phyloP scores from a whole-genome alignment of 2,329 filamentous ascomycete species.

The Fusarium haematococcum region DNA sequence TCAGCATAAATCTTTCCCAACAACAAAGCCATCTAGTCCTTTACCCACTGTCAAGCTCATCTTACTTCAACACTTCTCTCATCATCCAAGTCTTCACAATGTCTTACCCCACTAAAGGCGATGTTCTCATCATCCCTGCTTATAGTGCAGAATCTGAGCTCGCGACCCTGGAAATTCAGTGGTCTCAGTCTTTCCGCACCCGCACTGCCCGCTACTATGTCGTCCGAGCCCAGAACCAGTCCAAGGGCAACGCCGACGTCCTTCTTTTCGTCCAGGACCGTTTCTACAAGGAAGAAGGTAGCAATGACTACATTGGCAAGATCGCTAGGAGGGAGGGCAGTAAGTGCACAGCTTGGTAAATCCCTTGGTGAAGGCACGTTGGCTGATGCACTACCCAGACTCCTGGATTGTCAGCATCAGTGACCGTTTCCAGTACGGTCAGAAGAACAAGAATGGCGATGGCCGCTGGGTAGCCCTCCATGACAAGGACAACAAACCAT shows the following conservation, averaged over 20 bases:
- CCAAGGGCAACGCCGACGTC: slow-evolving; percentile 16
- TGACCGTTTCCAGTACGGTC: slow-evolving; percentile 34
- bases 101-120: slow-evolving; percentile 19
- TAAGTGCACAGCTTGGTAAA: not conserved
- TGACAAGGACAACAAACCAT: slow-evolving; percentile 31
- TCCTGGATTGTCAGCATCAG: slow-evolving; percentile 16
- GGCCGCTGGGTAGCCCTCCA: slow-evolving; percentile 30
- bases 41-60: not conserved
- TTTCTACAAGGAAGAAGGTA: slow-evolving; percentile 20
- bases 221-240: slow-evolving; percentile 24
- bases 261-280: slow-evolving; percentile 29
- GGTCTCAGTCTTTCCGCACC: slow-evolving; percentile 24
- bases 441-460: slow-evolving; percentile 30
- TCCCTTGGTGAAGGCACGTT: not conserved
- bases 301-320: slow-evolving; percentile 20
- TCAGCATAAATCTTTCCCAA: not conserved
- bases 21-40: not conserved
- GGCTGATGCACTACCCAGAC: not conserved
- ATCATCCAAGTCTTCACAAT: slow-evolving; percentile 3
- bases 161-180: slow-evolving; percentile 18
- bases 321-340: slow-evolving; percentile 19
- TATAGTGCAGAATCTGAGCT: slow-evolving; percentile 21
- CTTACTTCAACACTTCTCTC: not conserved
- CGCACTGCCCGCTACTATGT: slow-evolving; percentile 28
- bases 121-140: slow-evolving; percentile 19